Conservation (phyloP, 805 yeast genomes). For the Yarrowia bubula region DNA sequence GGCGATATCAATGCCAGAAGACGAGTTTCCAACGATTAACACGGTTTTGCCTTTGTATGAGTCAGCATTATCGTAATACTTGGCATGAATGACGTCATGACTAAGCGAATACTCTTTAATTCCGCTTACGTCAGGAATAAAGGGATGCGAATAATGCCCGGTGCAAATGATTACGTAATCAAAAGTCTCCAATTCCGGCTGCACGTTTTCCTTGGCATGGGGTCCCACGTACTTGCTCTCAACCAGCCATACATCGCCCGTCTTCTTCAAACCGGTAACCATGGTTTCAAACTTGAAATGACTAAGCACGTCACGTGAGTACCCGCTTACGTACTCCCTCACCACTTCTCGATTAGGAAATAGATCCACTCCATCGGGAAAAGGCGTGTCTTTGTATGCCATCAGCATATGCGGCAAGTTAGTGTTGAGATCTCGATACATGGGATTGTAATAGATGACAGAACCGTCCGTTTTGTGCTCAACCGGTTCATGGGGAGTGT, state of each 20-base stretch:
- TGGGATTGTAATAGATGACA: conserved; percentile 48
- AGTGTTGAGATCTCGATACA: conserved; percentile 67
- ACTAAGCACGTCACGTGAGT: conserved; percentile 46
- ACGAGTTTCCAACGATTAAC: conserved; percentile 71
- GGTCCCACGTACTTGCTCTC: conserved; percentile 36
- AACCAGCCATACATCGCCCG: conserved; percentile 46
- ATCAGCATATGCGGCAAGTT: conserved; percentile 64
- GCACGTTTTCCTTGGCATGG: conserved; percentile 8
- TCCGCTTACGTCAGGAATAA: conserved; percentile 56
- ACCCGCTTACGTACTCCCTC: conserved; percentile 56
- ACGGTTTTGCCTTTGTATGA: conserved; percentile 48
- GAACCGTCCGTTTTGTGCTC: conserved; percentile 35
- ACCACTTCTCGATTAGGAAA: conserved; percentile 67
- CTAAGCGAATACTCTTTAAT: conserved; percentile 47
- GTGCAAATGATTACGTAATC: conserved; percentile 65
- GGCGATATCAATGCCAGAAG: conserved; percentile 74
- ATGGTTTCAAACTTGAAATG: conserved; percentile 48
- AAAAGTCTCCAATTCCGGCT: conserved; percentile 35
- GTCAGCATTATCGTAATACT: conserved; percentile 50
- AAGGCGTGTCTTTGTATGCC: conserved; percentile 59
- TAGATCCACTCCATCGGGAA: conserved; percentile 46
- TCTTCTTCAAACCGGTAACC: conserved; percentile 46
- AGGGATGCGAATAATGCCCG: conserved; percentile 65
- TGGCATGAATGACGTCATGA: conserved; percentile 59
- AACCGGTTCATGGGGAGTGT: conserved; percentile 33